Base-by-base conservation (phyloP, 2,329 filamentous ascomycete species). In the Paecilomyces niveus region DNA sequence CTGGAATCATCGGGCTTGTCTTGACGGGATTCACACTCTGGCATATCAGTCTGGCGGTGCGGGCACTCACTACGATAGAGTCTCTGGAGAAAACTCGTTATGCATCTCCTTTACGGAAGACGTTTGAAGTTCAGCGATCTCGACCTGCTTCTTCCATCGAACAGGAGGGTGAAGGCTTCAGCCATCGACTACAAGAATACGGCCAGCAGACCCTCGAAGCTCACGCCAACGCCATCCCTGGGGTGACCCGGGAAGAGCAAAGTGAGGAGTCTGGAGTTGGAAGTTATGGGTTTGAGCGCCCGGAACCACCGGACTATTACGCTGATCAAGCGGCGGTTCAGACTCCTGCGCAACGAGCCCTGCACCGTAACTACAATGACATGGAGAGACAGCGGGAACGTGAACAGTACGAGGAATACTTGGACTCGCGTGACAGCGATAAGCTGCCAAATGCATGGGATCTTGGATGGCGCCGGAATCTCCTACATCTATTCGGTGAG, bases 81-180 rank as follows among this genome's bases (percentile, higher is more conserved):
- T 96, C 89, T 67, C 79, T 99, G 60, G 94, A 99, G 75, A 97
- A 94, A 80, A 97, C 93, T 1, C 85, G 94, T 57, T 99, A 99
- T 74, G 83, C 96, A 7, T 91, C 89, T 9, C 90, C 91, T 0
- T 72, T 96, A 60, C 84, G 88, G 58, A 86, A 85, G 69, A 83
- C 83, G 54, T 83, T 93, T 69, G 86, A 89, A 69, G 79, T 84
- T 62, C 83, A 87, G 57, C 83, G 83, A 53, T 80, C 83, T 61
- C 78, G 83, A 13, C 54, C 39, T 55, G 64, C 56, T 57, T 58
- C 22, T 57, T 64, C 18, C 57, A 57, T 45, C 7, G 58, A 61
- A 24, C 58, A 63, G 18, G 60, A 76, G 76, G 51, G 73, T 77
- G 39, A 70, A 24, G 67, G 67, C 13, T 58, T 77, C 3, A 61